A percentile compares a stretch with the other conserved stretches of the same genome.
phyloP scores from a whole-genome alignment of 352 stramenopile genomes.

The Thraustochytrium striatum region DNA sequence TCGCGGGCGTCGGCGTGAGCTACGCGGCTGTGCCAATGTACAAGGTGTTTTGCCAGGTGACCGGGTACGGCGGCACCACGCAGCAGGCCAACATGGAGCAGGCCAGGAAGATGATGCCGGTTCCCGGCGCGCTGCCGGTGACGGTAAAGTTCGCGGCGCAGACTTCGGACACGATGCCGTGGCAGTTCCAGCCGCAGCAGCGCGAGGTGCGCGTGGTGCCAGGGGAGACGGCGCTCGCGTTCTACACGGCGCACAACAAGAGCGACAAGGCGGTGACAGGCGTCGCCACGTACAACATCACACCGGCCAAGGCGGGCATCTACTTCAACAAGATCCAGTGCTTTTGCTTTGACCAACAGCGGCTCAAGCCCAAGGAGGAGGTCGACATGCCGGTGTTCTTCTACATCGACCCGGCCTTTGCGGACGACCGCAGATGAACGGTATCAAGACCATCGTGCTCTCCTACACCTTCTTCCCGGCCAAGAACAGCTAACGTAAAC shows the following conservation, averaged over 20 bases:
- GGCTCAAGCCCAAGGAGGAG: constrained; percentile 90
- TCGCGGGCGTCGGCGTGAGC: constrained; percentile 85
- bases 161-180: constrained; percentile 88
- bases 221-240: constrained; percentile 95
- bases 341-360: constrained; percentile 99
- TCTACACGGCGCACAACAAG: constrained; percentile 94
- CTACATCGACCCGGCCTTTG: constrained; percentile 98
- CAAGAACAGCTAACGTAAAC: constrained; percentile 66
- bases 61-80: constrained; percentile 91
- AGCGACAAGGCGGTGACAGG: constrained; percentile 94
- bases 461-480: constrained; percentile 95
- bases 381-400: constrained; percentile 88
- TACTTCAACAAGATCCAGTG: constrained; percentile 99
- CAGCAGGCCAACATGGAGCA: constrained; percentile 53
- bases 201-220: constrained; percentile 86
- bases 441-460: constrained; percentile 94
- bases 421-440: constrained; percentile 91
- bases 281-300: constrained; percentile 99
- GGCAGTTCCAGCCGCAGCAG: constrained; percentile 92
- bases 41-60: constrained; percentile 98
- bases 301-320: constrained; percentile 88
- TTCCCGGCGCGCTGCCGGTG: constrained; percentile 83
- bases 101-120: constrained; percentile 72
- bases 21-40: constrained; percentile 97
- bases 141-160: constrained; percentile 93